Evolutionary conservation across 2,329 filamentous ascomycete genomes (phyloP).

Genomic region (Paracoccidioides lutzii): DNA sequence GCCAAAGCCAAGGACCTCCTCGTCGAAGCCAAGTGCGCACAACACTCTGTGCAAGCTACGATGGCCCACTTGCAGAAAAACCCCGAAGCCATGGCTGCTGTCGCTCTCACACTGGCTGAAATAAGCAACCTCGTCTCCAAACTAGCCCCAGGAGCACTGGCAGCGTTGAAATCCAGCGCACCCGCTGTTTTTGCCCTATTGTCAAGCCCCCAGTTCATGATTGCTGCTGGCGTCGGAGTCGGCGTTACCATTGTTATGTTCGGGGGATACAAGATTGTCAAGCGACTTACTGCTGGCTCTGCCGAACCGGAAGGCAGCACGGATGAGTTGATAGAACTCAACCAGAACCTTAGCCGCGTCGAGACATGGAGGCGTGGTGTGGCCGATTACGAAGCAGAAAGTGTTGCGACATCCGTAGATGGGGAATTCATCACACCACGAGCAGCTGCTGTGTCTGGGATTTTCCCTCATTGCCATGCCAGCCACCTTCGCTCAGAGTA

Average conservation of each 20-base stretch:
- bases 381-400: constrained; percentile 42
- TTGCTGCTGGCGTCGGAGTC: constrained; percentile 75
- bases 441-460: constrained; percentile 38
- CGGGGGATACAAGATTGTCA: constrained; percentile 94
- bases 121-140: constrained; percentile 71
- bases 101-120: constrained; percentile 83
- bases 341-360: constrained; percentile 40
- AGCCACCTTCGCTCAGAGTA: constrained; percentile 13
- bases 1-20: constrained; percentile 62
- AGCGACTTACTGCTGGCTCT: constrained; percentile 48
- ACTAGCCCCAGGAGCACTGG: constrained; percentile 69
- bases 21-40: constrained; percentile 77
- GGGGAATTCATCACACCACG: constrained; percentile 53
- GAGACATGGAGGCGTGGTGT: constrained; percentile 53
- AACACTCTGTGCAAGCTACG: constrained; percentile 69
- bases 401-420: constrained; percentile 48
- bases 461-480: constrained; percentile 23
- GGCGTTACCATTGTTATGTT: constrained; percentile 94
- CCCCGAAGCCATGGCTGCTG: constrained; percentile 84
- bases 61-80: constrained; percentile 70
- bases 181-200: constrained; percentile 79
- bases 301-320: constrained; percentile 24
- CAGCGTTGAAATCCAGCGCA: constrained; percentile 63
- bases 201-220: constrained; percentile 83
- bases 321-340: constrained; percentile 45